Percentiles rank a stretch among this genome's conserved stretches.
Evolutionary conservation across 352 stramenopile species (phyloP).

Genomic region (Pseudoperonospora humuli): DNA sequence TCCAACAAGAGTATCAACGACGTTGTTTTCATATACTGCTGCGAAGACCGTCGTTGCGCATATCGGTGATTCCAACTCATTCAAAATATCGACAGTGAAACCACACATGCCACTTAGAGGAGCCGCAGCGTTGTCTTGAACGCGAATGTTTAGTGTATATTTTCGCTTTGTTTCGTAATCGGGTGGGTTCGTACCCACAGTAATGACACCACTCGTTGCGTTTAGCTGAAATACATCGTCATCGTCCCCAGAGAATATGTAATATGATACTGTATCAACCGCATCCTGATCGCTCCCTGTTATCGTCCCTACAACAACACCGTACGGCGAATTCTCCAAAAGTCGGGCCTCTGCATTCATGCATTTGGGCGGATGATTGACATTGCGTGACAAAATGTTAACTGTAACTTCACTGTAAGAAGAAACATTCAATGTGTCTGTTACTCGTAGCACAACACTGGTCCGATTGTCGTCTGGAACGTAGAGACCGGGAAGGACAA

Average conservation of each 20-base stretch:
- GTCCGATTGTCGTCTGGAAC: slow-evolving; percentile 10
- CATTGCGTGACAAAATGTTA: slow-evolving; percentile 31
- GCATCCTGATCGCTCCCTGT: slow-evolving; percentile 33
- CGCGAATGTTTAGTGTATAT: slow-evolving; percentile 32
- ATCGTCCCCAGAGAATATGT: slow-evolving; percentile 27
- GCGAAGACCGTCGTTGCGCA: slow-evolving; percentile 1
- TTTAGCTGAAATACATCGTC: slow-evolving; percentile 46
- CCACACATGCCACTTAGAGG: slow-evolving; percentile 28
- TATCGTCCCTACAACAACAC: slow-evolving; percentile 19
- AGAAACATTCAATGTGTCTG: slow-evolving; percentile 25
- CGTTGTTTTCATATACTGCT: slow-evolving; percentile 22
- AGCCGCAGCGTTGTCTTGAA: slow-evolving; percentile 36
- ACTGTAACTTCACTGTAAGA: slow-evolving; percentile 39
- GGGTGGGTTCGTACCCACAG: slow-evolving; percentile 28
- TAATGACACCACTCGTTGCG: slow-evolving; percentile 30
- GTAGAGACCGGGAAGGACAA: slow-evolving; percentile 7
- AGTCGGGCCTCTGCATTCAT: slow-evolving; percentile 18
- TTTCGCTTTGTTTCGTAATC: slow-evolving; percentile 35
- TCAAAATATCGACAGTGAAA: slow-evolving; percentile 31
- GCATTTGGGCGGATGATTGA: slow-evolving; percentile 45
- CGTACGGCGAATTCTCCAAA: slow-evolving; percentile 35
- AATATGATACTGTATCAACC: slow-evolving; percentile 29
- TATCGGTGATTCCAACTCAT: slow-evolving; percentile 25
- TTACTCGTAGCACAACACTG: slow-evolving; percentile 19
- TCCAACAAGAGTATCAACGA: slow-evolving; percentile 20